These are phyloP conservation scores for Dryas integrifolia DNA, from an alignment of 331 rosid species.

Conservation along the genomic window DNA sequence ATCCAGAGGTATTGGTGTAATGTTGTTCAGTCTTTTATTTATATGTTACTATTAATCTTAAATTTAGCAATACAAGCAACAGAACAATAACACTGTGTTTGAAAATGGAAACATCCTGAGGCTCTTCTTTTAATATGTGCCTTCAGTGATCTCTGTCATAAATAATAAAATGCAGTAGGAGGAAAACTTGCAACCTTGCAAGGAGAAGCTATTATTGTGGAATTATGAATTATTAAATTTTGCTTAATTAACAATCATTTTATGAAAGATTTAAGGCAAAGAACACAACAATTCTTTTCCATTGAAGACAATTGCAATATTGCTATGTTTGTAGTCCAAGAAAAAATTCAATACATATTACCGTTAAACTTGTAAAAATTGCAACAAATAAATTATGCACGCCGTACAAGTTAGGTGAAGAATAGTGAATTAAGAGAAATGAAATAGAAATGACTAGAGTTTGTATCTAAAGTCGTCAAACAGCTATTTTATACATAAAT, in stretches of 20 bases:
- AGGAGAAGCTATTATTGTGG: not conserved
- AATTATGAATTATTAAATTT: not conserved
- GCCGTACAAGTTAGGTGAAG: not conserved
- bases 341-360: not conserved
- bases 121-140: not conserved
- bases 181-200: not conserved
- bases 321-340: not conserved
- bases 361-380: not conserved
- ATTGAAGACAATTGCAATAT: not conserved
- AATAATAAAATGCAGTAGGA: no score
- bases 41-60: not conserved
- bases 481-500: not conserved
- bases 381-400: not conserved
- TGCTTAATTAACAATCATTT: not conserved
- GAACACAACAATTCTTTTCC: not conserved
- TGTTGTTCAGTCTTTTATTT: not conserved
- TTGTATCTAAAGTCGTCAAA: not conserved
- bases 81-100: not conserved
- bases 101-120: not conserved
- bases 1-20: constrained; percentile 72
- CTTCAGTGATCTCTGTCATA: not conserved
- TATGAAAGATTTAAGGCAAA: not conserved
- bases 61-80: not conserved
- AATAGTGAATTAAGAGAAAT: not conserved
- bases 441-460: not conserved